Base-by-base conservation (phyloP, 129 eudicot genomes). In the Cynara cardunculus region DNA sequence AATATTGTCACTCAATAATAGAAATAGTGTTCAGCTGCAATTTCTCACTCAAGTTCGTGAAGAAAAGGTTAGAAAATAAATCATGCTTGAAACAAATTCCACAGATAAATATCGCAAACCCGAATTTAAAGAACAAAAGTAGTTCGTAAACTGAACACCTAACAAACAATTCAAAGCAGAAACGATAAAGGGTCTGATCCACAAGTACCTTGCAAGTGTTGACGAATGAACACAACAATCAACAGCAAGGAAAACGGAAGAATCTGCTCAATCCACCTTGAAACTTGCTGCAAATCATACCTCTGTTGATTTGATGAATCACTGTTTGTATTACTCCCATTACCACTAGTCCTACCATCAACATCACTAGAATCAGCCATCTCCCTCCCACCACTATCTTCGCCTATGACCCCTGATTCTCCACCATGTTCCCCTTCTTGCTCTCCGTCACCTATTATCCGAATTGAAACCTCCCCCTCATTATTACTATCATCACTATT, bases 231-330 rank as follows among this genome's bases (percentile, higher is more conserved):
- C 13, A 92, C 94, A 10, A 87, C 78, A 76, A 92, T 59, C 82
- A 90, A 82, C 74, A 90, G 76, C 90, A 92, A 80, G n/a, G 92
- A 88, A 82, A 89, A 90, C 27, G 94, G 97, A 82, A 92, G 92
- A 81, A 92, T 87, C 88, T 89, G 94, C 82, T 92, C 97, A 66
- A 92, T 71, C 88, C 92, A 85, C 88, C 89, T 71, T 4, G 94
- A 87, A 35, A 86, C 88, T 34, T 83, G 89, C 85, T 90, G 94
- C 81, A 90, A 70, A 83, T 89, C 93, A 73, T 86, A 90, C 53
- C 91, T 81, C 76, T 89, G 89, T 70, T 84, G 88, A 71, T 85
- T 72, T 8, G 74, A 73, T 2, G 92, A 75, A 72, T 81, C 86
- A 69, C 75, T 64, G 31, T 70, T 80, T 24, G 46, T 79, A 53